phyloP scores from a whole-genome alignment of 169 alveolate species.

The Cryptosporidium baileyi region DNA sequence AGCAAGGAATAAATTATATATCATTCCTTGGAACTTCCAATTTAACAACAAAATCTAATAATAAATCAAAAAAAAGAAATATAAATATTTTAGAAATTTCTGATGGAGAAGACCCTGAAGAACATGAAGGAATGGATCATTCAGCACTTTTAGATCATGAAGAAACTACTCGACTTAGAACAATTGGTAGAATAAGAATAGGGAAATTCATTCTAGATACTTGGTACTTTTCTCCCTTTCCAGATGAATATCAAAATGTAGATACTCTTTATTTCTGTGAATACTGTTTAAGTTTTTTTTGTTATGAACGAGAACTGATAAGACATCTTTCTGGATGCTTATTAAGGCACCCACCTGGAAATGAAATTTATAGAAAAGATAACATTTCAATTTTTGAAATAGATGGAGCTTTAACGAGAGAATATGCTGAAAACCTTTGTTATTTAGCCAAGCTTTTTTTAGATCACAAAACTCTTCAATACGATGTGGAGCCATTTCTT shows the following conservation, averaged over 20 bases:
- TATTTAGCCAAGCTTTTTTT: constrained; percentile 94
- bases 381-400: constrained; percentile 93
- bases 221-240: constrained; percentile 99
- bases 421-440: constrained; percentile 96
- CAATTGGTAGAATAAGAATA: constrained; percentile 89
- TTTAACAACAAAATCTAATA: background rate
- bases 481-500: constrained; percentile 79
- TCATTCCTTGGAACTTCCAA: constrained; percentile 13
- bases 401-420: constrained; percentile 92
- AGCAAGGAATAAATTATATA: constrained; percentile 74
- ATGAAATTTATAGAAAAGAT: constrained; percentile 95
- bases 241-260: constrained; percentile 92
- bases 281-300: constrained; percentile 91
- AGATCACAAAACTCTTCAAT: constrained; percentile 95
- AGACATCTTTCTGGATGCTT: constrained; percentile 88
- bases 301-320: constrained; percentile 82
- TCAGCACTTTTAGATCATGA: constrained; percentile 91
- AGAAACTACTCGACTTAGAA: constrained; percentile 92
- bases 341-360: constrained; percentile 97
- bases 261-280: constrained; percentile 93
- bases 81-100: constrained; percentile 28
- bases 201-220: constrained; percentile 92
- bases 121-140: constrained; percentile 90
- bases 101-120: constrained; percentile 71
- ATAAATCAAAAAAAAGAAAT: constrained; percentile 26